These are phyloP conservation scores for Penicillium antarcticum DNA, from an alignment of 495 filamentous ascomycete genomes.

Conservation along the genomic window DNA sequence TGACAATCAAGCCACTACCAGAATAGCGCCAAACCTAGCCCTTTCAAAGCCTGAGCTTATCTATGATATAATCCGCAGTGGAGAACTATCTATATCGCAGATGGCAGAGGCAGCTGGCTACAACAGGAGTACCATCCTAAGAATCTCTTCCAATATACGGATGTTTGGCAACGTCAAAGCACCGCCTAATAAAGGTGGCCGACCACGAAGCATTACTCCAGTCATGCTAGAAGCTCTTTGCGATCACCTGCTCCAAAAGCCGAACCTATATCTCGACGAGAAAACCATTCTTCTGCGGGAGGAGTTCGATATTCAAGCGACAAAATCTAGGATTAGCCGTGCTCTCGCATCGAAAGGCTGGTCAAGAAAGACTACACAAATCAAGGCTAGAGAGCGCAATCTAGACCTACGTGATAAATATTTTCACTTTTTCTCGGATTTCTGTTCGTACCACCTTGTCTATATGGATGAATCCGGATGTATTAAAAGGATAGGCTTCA, in stretches of 20 bases:
- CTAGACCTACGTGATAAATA: too few relatives aligned
- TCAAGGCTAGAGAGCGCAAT: too few relatives aligned
- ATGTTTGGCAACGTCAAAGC: slow-evolving; percentile 23
- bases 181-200: slow-evolving; percentile 16
- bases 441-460: too few relatives aligned
- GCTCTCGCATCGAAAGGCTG: too few relatives aligned
- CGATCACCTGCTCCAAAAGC: neutral
- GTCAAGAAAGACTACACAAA: too few relatives aligned
- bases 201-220: slow-evolving; percentile 18
- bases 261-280: neutral
- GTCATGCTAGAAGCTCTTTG: slow-evolving; percentile 18
- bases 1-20: slow-evolving; percentile 6
- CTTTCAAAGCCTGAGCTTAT: slow-evolving; percentile 13
- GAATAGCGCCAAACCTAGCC: slow-evolving; percentile 9
- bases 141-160: slow-evolving; percentile 23
- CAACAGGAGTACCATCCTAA: slow-evolving; percentile 16
- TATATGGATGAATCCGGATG: too few relatives aligned
- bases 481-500: too few relatives aligned
- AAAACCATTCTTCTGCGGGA: neutral
- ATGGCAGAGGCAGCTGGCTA: slow-evolving; percentile 11
- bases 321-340: too few relatives aligned
- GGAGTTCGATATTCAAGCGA: too few relatives aligned
- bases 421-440: too few relatives aligned
- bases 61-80: slow-evolving; percentile 12
- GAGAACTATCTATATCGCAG: slow-evolving; percentile 8